Percentiles rank a stretch among this genome's conserved stretches.
phyloP scores from a whole-genome alignment of 148 eudicot species.

The Euryodendron excelsum region DNA sequence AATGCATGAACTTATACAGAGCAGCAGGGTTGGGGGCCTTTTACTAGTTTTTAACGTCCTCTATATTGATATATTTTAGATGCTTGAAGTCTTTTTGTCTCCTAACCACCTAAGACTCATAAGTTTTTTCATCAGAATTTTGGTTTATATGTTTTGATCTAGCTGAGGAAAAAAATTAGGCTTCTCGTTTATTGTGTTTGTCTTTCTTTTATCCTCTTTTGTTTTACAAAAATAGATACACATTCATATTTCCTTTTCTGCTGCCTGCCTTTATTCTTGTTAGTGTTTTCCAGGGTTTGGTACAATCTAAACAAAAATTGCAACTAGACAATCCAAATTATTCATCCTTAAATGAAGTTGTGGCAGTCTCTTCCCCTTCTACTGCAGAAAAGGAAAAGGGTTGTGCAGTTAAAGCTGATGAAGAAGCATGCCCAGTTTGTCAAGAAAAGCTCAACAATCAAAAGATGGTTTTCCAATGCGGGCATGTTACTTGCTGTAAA shows the following conservation, averaged over 20 bases:
- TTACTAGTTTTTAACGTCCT: not conserved
- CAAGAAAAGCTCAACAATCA: conserved; percentile 77
- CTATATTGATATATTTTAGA: not conserved
- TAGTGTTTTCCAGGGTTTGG: conserved; percentile 59
- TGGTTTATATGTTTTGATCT: too few relatives aligned
- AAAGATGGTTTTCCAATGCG: conserved; percentile 95
- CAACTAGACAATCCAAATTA: conserved; percentile 20
- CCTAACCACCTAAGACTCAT: not conserved
- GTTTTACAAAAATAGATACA: not conserved
- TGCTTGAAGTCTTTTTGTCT: not conserved
- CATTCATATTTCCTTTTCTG: not conserved
- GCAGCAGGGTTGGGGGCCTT: not conserved
- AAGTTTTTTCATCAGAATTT: not conserved
- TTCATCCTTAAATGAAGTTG: conserved; percentile 24
- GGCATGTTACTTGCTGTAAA: conserved; percentile 85
- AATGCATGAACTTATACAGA: not conserved
- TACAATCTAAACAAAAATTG: conserved; percentile 48
- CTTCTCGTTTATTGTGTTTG: not conserved
- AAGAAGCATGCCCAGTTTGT: conserved; percentile 82
- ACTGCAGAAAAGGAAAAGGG: conserved; percentile 21
- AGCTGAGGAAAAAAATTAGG: not conserved
- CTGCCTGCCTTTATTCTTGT: not conserved
- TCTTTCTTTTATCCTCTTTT: not conserved
- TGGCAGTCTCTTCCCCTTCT: conserved; percentile 17
- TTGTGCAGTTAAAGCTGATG: conserved; percentile 28